Base-by-base conservation (phyloP, 73 alveolate species). In the Stentor roeselii region DNA sequence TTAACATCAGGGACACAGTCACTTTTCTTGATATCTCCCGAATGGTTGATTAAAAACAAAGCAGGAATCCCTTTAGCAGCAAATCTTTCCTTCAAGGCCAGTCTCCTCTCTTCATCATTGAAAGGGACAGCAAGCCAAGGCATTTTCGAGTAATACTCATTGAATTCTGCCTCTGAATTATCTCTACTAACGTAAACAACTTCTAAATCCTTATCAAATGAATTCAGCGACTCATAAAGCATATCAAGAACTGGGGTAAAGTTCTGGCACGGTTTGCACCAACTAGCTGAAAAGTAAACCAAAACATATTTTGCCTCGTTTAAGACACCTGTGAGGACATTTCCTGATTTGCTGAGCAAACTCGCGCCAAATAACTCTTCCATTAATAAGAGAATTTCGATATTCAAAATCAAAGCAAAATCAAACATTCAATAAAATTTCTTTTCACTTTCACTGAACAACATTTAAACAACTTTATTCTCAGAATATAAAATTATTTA, bases 71-170 rank as follows among this genome's bases (percentile, higher is more conserved):
- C 37, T 67, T 67, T 21, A 0, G 37, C 80, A 21, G 41, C 37
- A 32, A 67, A 67, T 30, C 50, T 67, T 67, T 67, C 42, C 1
- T 1, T 67, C 80, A 67, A 67, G 21, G 41, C 2, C 40, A 75
- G 83, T 59, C 83, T 85, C 36, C 90, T 84, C 42, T 90, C 87
- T 37, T 60, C 88, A 39, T 89, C 97, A 38, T 86, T 78, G 60
- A 74, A 93, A 78, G 90, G 93, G 15, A 95, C 82, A 3, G 97
- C 94, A 6, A 91, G 86, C 98, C 97, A 95, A 27, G 98, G 98
- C 92, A 85, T 82, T 67, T 89, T 89, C n/a, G 77, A 85, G 59
- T 83, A 94, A 89, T 94, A 95, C 86, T 91, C 92, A 60, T 90
- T 83, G 89, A 84, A 93, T 42, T 83, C 85, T 3, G 61, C 97